Evolutionary conservation across 495 filamentous ascomycete species (phyloP).

Genomic region (Clavariopsis aquatica): DNA sequence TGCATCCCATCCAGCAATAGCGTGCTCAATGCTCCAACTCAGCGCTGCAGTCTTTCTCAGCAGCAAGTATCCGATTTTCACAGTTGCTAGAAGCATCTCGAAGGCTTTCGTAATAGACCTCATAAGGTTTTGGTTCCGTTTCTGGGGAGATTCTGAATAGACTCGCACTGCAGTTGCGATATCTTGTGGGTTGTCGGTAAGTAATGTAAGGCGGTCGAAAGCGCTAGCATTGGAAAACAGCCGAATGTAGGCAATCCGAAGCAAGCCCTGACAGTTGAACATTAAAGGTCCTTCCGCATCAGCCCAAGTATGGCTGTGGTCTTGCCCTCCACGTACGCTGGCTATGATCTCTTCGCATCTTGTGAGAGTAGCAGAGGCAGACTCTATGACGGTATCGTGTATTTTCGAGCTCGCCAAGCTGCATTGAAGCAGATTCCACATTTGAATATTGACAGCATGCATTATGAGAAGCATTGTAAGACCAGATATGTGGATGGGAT

Average conservation of each 20-base stretch:
- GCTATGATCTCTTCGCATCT: slow-evolving; percentile 12
- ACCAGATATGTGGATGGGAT: slow-evolving; percentile 7
- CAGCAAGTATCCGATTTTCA: slow-evolving; percentile 18
- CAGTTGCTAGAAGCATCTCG: slow-evolving; percentile 10
- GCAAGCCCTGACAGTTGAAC: slow-evolving; percentile 30
- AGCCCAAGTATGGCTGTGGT: slow-evolving; percentile 5
- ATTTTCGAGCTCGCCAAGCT: neutral
- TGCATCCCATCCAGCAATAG: slow-evolving; percentile 25
- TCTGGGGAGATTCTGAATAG: slow-evolving; percentile 6
- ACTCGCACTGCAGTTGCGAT: neutral
- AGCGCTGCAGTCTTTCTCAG: slow-evolving; percentile 30
- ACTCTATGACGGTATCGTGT: neutral
- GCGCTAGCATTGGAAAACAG: slow-evolving; percentile 9
- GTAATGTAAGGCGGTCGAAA: slow-evolving; percentile 20
- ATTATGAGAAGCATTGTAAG: slow-evolving; percentile 24
- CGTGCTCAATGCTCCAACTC: slow-evolving; percentile 32
- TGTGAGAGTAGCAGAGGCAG: slow-evolving; percentile 13
- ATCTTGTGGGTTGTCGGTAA: slow-evolving; percentile 17
- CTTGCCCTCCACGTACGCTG: neutral
- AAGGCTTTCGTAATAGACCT: slow-evolving; percentile 16
- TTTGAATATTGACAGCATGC: slow-evolving; percentile 27
- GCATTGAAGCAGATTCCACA: slow-evolving; percentile 19
- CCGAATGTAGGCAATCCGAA: slow-evolving; percentile 25
- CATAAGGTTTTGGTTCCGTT: slow-evolving; percentile 8
- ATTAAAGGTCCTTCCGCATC: slow-evolving; percentile 20